phyloP scores from a whole-genome alignment of 2,329 filamentous ascomycete species.

The Diatrype stigma region DNA sequence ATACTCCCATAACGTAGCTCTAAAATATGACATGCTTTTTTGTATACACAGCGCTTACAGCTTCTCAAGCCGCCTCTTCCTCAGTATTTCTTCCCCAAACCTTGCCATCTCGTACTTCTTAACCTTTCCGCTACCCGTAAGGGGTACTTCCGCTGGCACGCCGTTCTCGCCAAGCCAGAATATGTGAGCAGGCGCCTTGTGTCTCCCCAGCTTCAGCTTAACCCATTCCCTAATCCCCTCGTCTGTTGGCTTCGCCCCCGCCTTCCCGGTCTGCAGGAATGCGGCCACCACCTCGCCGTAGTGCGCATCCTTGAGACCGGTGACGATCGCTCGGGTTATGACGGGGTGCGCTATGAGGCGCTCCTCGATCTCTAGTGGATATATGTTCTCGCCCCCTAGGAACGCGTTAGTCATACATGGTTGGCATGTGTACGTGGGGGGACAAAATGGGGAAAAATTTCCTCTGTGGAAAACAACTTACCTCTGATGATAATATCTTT shows the following conservation, averaged over 20 bases:
- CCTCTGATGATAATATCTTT: slow-evolving; percentile 78
- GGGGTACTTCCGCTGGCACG: slow-evolving; percentile 51
- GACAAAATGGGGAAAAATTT: slow-evolving; percentile 1
- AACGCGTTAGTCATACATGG: not conserved
- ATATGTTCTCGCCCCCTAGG: slow-evolving; percentile 62
- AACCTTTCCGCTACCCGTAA: slow-evolving; percentile 71
- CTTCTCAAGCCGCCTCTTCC: slow-evolving; percentile 42
- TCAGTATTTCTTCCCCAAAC: slow-evolving; percentile 50
- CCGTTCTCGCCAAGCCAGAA: slow-evolving; percentile 68
- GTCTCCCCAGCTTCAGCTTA: slow-evolving; percentile 54
- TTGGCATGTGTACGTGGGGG: slow-evolving; percentile 1
- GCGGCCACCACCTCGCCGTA: slow-evolving; percentile 71
- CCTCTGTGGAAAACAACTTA: no score
- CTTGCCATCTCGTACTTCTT: slow-evolving; percentile 62
- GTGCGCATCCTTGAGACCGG: slow-evolving; percentile 64
- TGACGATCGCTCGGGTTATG: slow-evolving; percentile 62
- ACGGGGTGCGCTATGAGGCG: slow-evolving; percentile 61
- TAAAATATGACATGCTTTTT: no score
- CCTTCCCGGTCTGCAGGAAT: slow-evolving; percentile 45
- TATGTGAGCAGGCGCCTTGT: slow-evolving; percentile 69
- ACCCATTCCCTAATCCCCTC: slow-evolving; percentile 61
- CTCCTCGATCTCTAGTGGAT: slow-evolving; percentile 73
- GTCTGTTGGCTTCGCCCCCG: slow-evolving; percentile 37
- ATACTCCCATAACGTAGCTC: no score
- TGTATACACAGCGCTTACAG: slow-evolving; percentile 27